Evolutionary conservation across 768 basidiomycete genomes (phyloP).

Genomic region (Leccinum variicolor): DNA sequence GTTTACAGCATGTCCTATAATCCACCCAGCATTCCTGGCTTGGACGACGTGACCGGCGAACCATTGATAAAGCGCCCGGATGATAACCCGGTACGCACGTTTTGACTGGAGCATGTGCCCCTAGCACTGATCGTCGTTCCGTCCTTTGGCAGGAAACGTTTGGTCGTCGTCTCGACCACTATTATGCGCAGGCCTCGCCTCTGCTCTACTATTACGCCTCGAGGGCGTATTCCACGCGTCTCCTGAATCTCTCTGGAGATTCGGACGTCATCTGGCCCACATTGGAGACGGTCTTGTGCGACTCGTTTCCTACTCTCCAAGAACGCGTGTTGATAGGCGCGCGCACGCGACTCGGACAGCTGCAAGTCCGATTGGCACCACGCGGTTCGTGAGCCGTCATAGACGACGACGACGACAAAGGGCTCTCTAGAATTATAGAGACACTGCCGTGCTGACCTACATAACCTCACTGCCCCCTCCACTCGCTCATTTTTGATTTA

Average conservation of each 20-base stretch:
- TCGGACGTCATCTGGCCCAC: constrained; percentile 83
- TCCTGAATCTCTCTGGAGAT: constrained; percentile 58
- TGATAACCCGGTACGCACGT: constrained; percentile 72
- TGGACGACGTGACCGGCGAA: constrained; percentile 85
- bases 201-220: constrained; percentile 67
- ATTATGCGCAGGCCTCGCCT: constrained; percentile 78
- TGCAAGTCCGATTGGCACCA: constrained; percentile 14
- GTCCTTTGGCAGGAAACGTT: constrained; percentile 60
- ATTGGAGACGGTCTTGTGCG: constrained; percentile 57
- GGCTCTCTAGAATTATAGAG: not conserved
- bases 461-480: not conserved
- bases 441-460: not conserved
- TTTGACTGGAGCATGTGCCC: not conserved
- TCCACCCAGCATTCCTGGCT: constrained; percentile 69
- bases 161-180: constrained; percentile 66
- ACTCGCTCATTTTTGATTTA: constrained; percentile 13
- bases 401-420: constrained; percentile 9
- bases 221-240: constrained; percentile 40
- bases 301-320: constrained; percentile 51
- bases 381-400: constrained; percentile 6
- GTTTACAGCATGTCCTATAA: constrained; percentile 88
- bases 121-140: constrained; percentile 8
- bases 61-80: constrained; percentile 77
- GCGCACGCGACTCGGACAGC: constrained; percentile 17
- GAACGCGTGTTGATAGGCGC: constrained; percentile 38